These are phyloP conservation scores for Coemansia sp. DNA, from an alignment of 192 early-diverging fungal species.

Conservation along the genomic window DNA sequence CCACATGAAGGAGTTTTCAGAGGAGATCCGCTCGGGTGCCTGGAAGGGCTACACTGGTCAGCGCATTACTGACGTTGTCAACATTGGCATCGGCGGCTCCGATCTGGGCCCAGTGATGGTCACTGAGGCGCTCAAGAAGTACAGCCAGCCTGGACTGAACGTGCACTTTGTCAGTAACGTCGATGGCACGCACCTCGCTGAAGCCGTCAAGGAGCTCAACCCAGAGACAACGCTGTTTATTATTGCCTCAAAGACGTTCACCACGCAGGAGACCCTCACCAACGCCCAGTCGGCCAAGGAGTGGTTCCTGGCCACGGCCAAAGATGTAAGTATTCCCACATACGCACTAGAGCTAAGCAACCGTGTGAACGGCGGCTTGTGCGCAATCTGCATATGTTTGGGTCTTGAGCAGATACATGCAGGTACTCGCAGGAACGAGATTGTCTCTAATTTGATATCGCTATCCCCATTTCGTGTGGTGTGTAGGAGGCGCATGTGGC, in stretches of 20 bases:
- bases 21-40: conserved; percentile 81
- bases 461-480: background rate
- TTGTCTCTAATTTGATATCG: conserved; percentile 3
- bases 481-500: conserved; percentile 78
- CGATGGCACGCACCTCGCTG: conserved; percentile 96
- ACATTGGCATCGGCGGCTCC: conserved; percentile 99
- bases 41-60: conserved; percentile 98
- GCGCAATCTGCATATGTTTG: conserved; percentile 1
- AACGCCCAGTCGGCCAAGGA: conserved; percentile 92
- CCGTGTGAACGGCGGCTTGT: background rate
- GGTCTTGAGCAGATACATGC: conserved; percentile 10
- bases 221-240: conserved; percentile 93
- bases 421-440: conserved; percentile 1
- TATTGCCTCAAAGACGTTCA: conserved; percentile 97
- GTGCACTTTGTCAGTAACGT: conserved; percentile 98
- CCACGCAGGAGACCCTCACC: conserved; percentile 98
- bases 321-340: conserved; percentile 60
- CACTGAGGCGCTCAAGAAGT: conserved; percentile 97
- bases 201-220: conserved; percentile 83
- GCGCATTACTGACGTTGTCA: conserved; percentile 91
- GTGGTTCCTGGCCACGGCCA: conserved; percentile 89
- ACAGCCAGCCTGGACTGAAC: conserved; percentile 73
- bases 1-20: conserved; percentile 89
- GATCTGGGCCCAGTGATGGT: conserved; percentile 99
- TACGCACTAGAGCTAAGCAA: background rate